These are phyloP conservation scores for Nakazawaea ishiwadae DNA, from an alignment of 805 yeast genomes.

Conservation along the genomic window DNA sequence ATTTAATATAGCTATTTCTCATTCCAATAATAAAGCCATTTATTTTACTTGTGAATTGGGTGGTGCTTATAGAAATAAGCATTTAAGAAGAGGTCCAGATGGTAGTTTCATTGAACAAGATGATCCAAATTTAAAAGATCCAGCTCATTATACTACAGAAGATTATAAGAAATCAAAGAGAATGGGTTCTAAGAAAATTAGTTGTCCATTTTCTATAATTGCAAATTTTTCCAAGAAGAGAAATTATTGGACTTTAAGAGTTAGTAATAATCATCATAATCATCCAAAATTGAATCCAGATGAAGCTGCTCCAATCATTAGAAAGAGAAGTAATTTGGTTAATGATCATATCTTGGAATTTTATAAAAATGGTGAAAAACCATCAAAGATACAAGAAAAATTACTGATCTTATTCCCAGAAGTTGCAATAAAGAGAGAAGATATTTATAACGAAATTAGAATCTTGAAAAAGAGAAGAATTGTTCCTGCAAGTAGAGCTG, in stretches of 20 bases:
- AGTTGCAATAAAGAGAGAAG: conserved; percentile 51
- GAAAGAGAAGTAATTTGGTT: conserved; percentile 49
- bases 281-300: conserved; percentile 55
- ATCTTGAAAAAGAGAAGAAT: conserved; percentile 46
- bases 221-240: conserved; percentile 47
- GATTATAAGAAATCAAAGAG: conserved; percentile 27
- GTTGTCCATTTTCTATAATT: conserved; percentile 57
- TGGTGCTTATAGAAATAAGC: conserved; percentile 39
- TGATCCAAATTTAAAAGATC: conserved; percentile 13
- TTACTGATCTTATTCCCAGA: conserved; percentile 48
- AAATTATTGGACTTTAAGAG: conserved; percentile 46
- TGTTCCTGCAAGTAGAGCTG: conserved; percentile 19
- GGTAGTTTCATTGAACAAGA: conserved; percentile 13
- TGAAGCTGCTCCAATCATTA: conserved; percentile 50
- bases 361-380: conserved; percentile 52
- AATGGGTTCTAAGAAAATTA: conserved; percentile 42
- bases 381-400: conserved; percentile 47
- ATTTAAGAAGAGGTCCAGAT: conserved; percentile 36
- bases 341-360: conserved; percentile 46
- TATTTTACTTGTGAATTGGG: conserved; percentile 58
- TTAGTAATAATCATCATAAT: conserved; percentile 53
- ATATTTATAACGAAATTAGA: conserved; percentile 52
- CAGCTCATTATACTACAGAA: conserved; percentile 17
- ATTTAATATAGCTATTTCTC: conserved; percentile 56
- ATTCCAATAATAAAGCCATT: conserved; percentile 53